Base-by-base conservation (phyloP, 495 filamentous ascomycete genomes). In the Oidiodendron maius region DNA sequence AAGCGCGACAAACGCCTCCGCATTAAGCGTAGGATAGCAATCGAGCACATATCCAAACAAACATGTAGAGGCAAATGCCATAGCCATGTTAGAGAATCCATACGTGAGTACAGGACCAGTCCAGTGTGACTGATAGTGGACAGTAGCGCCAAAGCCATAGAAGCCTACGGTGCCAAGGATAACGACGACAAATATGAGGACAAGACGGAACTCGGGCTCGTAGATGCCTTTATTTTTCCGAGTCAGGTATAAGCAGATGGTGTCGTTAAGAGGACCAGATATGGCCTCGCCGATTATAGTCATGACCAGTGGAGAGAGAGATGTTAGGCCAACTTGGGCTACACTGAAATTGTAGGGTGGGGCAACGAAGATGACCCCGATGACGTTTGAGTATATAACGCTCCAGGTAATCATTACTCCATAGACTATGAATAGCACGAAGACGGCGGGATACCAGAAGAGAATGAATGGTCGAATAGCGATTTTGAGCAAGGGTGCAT, bases 11-110 rank as follows among this genome's bases (percentile, higher is more conserved):
- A 80, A 74, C 5, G 71, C 71, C n/a, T n/a, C n/a, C n/a, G n/a
- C n/a, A n/a, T n/a, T n/a, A n/a, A n/a, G n/a, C n/a, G n/a, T n/a
- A n/a, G n/a, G n/a, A 61, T 79, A 73, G 45, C 64, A 65, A 60
- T 79, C 75, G 39, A 77, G 64, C 11, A 78, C 62, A 52, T 78
- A 80, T 1, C 71, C 72, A 52, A 75, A 77, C 11, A 77, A 70
- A 48, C 66, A 68, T 2, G 69, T 69, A 11, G 68, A 68, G 5
- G 72, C 68, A 52, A 79, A 74, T 1, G 71, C 71, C 36, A 78
- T 53, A 12, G 69, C 64, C 66, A 78, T 71, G 42, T 74, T 76
- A 15, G 72, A 70, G 3, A 80, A 51, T 0, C 75, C 75, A 55
- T 71, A 74, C 35, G 68, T 71, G n/a, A 75, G 49, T 0, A 78